Evolutionary conservation across 306 rosid genomes (phyloP).

Genomic region (Medicago ruthenica): DNA sequence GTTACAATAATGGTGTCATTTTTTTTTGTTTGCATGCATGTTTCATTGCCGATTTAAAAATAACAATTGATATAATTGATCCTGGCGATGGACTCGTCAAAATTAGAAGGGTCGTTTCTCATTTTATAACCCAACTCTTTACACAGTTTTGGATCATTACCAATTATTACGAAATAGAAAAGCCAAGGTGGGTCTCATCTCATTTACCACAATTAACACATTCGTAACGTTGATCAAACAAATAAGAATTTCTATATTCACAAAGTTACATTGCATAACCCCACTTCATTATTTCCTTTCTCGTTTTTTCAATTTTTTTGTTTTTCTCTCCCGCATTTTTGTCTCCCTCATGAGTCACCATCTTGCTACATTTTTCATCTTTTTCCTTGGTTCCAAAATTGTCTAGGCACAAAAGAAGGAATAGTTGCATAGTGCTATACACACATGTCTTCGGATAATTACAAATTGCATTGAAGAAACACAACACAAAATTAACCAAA

Average conservation of each 20-base stretch:
- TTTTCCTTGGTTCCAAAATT: constrained; percentile 34
- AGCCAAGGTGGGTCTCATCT: neutral
- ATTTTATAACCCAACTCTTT: neutral
- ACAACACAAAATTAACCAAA: neutral
- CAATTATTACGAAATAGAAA: neutral
- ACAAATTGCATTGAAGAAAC: no score
- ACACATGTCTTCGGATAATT: constrained; percentile 37
- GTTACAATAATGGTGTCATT: neutral
- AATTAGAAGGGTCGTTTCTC: neutral
- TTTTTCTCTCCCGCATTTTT: neutral
- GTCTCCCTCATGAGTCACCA: constrained; percentile 13
- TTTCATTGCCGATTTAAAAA: neutral
- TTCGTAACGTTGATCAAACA: constrained; percentile 37
- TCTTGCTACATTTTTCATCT: neutral
- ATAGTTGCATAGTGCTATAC: constrained; percentile 38
- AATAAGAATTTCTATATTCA: constrained; percentile 41
- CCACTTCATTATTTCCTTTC: neutral
- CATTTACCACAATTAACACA: constrained; percentile 24
- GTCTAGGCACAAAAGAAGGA: constrained; percentile 23
- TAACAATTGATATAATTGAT: neutral
- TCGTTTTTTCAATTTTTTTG: neutral
- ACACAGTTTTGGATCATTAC: neutral
- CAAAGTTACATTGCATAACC: constrained; percentile 32
- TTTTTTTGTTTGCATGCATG: neutral
- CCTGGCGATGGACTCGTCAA: neutral